Evolutionary conservation across 768 basidiomycete genomes (phyloP).

Genomic region (Gymnopilus dilepis): DNA sequence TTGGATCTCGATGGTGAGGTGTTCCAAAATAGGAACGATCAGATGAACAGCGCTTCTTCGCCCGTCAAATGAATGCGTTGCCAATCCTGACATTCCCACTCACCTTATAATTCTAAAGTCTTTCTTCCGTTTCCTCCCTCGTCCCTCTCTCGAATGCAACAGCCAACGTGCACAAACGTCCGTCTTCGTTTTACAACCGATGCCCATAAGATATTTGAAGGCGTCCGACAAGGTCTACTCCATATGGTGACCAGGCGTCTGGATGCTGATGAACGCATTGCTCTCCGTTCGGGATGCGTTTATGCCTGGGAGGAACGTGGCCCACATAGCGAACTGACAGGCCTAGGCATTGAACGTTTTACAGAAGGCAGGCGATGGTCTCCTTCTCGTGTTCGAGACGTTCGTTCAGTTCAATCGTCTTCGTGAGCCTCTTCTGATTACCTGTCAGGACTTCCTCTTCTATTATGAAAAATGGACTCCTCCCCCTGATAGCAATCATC

Average conservation of each 20-base stretch:
- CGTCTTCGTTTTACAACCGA: conserved; percentile 80
- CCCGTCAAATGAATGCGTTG: conserved; percentile 17
- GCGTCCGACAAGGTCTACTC: conserved; percentile 63
- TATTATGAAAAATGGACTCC: conserved; percentile 78
- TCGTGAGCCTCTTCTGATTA: conserved; percentile 13
- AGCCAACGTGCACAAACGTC: conserved; percentile 71
- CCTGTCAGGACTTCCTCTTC: conserved; percentile 76
- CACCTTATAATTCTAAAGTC: conserved; percentile 19
- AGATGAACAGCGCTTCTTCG: conserved; percentile 18
- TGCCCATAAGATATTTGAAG: conserved; percentile 83
- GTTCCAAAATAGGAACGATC: conserved; percentile 21
- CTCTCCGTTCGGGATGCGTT: conserved; percentile 56
- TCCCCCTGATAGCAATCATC: conserved; percentile 47
- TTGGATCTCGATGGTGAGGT: conserved; percentile 18
- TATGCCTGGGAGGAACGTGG: conserved; percentile 81
- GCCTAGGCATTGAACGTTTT: conserved; percentile 83
- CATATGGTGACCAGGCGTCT: conserved; percentile 79
- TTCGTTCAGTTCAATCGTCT: conserved; percentile 39
- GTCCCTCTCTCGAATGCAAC: conserved; percentile 54
- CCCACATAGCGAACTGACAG: conserved; percentile 75
- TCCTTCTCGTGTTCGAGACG: conserved; percentile 83
- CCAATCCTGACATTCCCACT: conserved; percentile 22
- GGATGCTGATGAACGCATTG: conserved; percentile 75
- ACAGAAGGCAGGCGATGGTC: conserved; percentile 87
- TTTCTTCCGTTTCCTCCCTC: conserved; percentile 21